These are phyloP conservation scores for Leishmania mexicana DNA, from an alignment of 208 protist genomes.

Conservation along the genomic window DNA sequence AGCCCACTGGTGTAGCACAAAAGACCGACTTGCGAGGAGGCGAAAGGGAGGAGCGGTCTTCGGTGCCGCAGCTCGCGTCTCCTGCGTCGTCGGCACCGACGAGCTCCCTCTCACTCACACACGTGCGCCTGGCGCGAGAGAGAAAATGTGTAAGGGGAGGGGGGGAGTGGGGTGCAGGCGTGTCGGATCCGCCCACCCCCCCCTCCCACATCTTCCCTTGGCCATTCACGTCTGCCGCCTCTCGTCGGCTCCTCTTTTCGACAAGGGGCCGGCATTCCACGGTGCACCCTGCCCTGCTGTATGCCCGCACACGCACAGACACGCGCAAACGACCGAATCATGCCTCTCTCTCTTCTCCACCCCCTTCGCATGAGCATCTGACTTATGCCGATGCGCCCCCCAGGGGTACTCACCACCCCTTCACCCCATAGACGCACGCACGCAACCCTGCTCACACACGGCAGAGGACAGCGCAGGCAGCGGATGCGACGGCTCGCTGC, in stretches of 20 bases:
- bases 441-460: not conserved
- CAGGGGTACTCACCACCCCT: not conserved
- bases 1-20: not conserved
- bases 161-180: not conserved
- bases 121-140: not conserved
- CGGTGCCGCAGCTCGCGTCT: not conserved
- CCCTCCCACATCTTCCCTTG: not conserved
- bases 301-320: no score
- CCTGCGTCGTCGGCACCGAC: not conserved
- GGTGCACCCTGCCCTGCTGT: no score
- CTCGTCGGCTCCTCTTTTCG: not conserved
- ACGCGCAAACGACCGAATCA: no score
- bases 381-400: not conserved
- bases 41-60: not conserved
- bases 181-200: not conserved
- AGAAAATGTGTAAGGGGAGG: no score
- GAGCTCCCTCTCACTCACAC: not conserved
- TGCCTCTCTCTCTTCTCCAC: not conserved
- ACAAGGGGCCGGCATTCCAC: no score
- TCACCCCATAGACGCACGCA: not conserved
- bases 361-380: not conserved
- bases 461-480: not conserved
- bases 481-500: not conserved
- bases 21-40: not conserved
- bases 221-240: not conserved